Evolutionary conservation across 345 rosid genomes (phyloP), one percentile per base, ranked within the genome.

Genomic region (Kernera saxatilis): DNA sequence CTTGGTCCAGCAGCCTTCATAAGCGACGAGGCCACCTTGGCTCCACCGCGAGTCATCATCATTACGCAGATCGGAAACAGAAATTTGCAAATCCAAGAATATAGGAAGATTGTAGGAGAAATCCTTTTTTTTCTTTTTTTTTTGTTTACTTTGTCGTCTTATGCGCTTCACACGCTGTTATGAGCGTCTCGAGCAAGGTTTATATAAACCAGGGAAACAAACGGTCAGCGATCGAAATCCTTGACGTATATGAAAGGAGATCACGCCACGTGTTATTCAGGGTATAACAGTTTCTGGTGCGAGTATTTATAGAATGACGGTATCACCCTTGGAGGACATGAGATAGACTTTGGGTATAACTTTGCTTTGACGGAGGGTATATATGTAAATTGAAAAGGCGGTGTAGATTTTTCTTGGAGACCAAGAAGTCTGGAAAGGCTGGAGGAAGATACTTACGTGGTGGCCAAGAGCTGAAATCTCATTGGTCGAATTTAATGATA

Each of bases 31-130:
- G 73, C 77, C 55, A 23, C 39, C 69, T 65, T 71, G 19, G 69
- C 63, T 58, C 73, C 80, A 52, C 80, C 73, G 54, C 69, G 77
- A 59, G 8, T 43, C 72, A 65, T 70, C 69, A 63, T 76, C 75
- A 22, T 60, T 50, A 9, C 23, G 25, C 23, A 11, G 32, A 50
- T 26, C 35, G 21, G n/a, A 22, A 53, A 30, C 1, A 1, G 62
- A 27, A 25, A 67, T 21, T 3, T 30, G n/a, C 26, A 39, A 72
- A 54, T 76, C 67, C 79, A 69, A 45, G 54, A 63, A 76, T 69
- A 27, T 69, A 69, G 75, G 71, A 59, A n/a, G 40, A 14, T 14
- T 64, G 76, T 53, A 63, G 14, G 52, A 57, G 48, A 51, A 18
- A 36, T 2, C 5, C 21, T 14, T 72, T 45, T 25, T 8, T 40